Conservation (phyloP, 78 protist species). For the Dictyostelium purpureum region DNA sequence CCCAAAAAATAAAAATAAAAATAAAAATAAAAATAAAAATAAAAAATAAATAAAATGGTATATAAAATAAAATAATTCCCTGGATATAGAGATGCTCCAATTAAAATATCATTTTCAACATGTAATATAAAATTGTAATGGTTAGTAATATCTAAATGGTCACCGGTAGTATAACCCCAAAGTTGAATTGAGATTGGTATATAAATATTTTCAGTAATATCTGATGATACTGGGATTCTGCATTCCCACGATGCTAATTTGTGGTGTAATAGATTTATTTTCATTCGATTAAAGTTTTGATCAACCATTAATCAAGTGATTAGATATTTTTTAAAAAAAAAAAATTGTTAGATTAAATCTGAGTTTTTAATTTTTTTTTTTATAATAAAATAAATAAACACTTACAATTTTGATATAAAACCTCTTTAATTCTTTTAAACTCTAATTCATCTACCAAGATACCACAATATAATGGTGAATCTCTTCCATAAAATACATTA, state of each 20-base stretch:
- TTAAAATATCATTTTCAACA: constrained; percentile 27
- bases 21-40: background rate
- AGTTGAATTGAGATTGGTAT: constrained; percentile 36
- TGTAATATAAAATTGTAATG: constrained; percentile 50
- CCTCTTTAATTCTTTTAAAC: background rate
- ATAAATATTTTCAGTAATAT: constrained; percentile 2
- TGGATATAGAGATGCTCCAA: constrained; percentile 52
- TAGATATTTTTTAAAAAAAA: too few species aligned
- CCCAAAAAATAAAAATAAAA: background rate
- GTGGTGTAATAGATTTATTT: background rate
- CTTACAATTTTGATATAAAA: background rate
- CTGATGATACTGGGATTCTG: constrained; percentile 44
- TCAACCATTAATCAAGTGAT: too few species aligned
- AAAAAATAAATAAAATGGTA: background rate
- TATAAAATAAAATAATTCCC: background rate
- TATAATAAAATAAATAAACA: background rate
- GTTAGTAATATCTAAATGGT: constrained; percentile 26
- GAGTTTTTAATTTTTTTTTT: background rate
- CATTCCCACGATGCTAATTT: constrained; percentile 42
- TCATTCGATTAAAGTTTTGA: too few species aligned
- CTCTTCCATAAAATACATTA: constrained; percentile 44
- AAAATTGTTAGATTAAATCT: background rate
- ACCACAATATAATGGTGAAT: constrained; percentile 20
- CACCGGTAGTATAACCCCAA: constrained; percentile 28
- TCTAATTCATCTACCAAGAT: background rate